Evolutionary conservation across 1,139 yeast species (phyloP).

Genomic region (Scheffersomyces stambukii): DNA sequence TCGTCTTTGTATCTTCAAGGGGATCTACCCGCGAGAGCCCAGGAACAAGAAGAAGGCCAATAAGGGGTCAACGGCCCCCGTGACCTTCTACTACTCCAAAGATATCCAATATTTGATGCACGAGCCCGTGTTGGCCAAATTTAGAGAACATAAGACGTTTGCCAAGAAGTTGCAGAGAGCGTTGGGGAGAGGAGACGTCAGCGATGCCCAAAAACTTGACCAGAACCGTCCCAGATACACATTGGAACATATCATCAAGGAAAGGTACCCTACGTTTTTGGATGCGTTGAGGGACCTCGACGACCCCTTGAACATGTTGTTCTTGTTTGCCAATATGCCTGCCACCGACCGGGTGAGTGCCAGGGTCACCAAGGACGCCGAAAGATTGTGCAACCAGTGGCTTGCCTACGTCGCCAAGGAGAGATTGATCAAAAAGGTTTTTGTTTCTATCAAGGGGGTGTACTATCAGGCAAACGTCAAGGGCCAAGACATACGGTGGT

Average conservation of each 20-base stretch:
- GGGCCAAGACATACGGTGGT: constrained; percentile 95
- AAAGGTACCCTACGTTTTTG: constrained; percentile 89
- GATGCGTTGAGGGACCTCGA: constrained; percentile 93
- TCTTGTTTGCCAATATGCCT: constrained; percentile 90
- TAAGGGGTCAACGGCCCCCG: constrained; percentile 94
- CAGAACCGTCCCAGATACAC: constrained; percentile 74
- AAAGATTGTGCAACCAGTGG: constrained; percentile 88
- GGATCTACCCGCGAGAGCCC: constrained; percentile 95
- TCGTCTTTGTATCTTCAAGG: constrained; percentile 94
- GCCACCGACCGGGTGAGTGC: constrained; percentile 83
- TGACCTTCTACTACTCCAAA: constrained; percentile 88
- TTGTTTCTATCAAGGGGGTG: constrained; percentile 95
- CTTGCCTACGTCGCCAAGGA: constrained; percentile 88
- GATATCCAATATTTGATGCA: constrained; percentile 94
- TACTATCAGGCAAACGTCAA: constrained; percentile 86
- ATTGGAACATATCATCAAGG: constrained; percentile 86
- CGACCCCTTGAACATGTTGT: constrained; percentile 93
- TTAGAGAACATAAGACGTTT: constrained; percentile 93
- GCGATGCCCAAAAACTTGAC: constrained; percentile 84
- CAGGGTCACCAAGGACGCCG: constrained; percentile 81
- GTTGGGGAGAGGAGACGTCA: constrained; percentile 86
- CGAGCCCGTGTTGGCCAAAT: constrained; percentile 89
- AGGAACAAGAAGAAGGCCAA: constrained; percentile 94
- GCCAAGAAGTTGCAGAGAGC: constrained; percentile 88
- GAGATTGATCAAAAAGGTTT: constrained; percentile 77